Evolutionary conservation across 2,329 filamentous ascomycete genomes (phyloP), one percentile per base, ranked within the genome.

Genomic region (Aspergillus eucalypticola): DNA sequence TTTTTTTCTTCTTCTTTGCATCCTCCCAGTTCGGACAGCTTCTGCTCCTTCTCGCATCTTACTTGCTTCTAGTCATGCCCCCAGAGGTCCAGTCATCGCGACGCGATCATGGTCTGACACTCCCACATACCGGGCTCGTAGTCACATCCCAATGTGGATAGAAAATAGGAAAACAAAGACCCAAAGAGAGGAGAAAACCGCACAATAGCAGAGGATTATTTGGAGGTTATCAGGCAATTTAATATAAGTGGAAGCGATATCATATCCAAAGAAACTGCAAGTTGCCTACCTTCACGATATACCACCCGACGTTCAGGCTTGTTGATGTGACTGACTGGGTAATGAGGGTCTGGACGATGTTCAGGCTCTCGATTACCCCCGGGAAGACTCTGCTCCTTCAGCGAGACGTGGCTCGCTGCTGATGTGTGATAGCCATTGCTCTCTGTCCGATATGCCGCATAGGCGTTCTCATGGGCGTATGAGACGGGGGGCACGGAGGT

Each of bases 241-340:
- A 29, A 49, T 13, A 15, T 15, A 46, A 29, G 17, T 27, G 15
- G 21, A 17, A 29, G 44, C 44, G 44, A 42, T 19, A 42, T 27
- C 23, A 63, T 53, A 35, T 6, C 32, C 57, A 32, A 53, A 49
- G 49, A 59, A 61, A 11, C 38, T 49, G 7, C 11, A 55, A 38
- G 23, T 50, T 17, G 41, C 69, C 60, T 69, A 75, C 73, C 69
- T 64, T 74, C 71, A 51, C 61, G 66, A 67, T 69, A 69, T 21
- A 64, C 48, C 41, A 50, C 62, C 42, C 59, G 62, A 54, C 59
- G 59, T 50, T 66, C 63, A 15, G 64, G 66, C 49, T 62, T 63
- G 38, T 60, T 60, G 48, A 39, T 39, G 21, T 49, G 42, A 60
- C 58, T 60, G 59, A 44, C 56, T 41, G 56, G 55, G 27, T 59